Evolutionary conservation across 2,329 filamentous ascomycete species (phyloP).

Genomic region (Alternaria alternata): DNA sequence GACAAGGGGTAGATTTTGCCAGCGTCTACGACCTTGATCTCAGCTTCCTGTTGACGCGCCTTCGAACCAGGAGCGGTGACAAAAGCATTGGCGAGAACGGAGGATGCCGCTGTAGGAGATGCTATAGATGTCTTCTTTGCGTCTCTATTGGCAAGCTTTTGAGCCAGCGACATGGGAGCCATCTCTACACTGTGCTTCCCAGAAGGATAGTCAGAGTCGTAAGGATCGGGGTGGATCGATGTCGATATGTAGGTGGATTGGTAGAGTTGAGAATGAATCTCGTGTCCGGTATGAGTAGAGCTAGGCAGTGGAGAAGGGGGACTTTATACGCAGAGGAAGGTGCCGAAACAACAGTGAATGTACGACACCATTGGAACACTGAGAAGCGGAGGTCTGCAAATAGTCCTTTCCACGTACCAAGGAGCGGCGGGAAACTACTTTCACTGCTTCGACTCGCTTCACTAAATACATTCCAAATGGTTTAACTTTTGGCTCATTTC

Average conservation of each 20-base stretch:
- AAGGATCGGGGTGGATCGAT: neutral
- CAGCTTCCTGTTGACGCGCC: neutral
- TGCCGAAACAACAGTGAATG: neutral
- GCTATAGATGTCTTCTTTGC: neutral
- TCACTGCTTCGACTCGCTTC: too few species aligned
- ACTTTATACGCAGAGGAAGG: neutral
- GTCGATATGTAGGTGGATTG: neutral
- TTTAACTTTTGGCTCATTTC: neutral
- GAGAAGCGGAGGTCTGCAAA: neutral
- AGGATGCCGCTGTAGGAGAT: neutral
- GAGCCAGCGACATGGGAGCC: neutral
- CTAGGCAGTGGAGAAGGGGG: neutral
- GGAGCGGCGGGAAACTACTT: neutral
- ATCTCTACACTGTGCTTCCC: accelerated
- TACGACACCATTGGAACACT: accelerated
- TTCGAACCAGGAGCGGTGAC: neutral
- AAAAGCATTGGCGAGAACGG: neutral
- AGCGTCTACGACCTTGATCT: neutral
- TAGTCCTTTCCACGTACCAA: neutral
- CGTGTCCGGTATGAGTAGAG: neutral
- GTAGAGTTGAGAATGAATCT: neutral
- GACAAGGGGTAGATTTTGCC: slow-evolving; percentile 3
- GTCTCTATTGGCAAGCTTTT: neutral
- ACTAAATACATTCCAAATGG: too few species aligned
- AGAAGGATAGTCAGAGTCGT: too few species aligned